phyloP scores from a whole-genome alignment of 306 rosid genomes.

The Canavalia ensiformis region DNA sequence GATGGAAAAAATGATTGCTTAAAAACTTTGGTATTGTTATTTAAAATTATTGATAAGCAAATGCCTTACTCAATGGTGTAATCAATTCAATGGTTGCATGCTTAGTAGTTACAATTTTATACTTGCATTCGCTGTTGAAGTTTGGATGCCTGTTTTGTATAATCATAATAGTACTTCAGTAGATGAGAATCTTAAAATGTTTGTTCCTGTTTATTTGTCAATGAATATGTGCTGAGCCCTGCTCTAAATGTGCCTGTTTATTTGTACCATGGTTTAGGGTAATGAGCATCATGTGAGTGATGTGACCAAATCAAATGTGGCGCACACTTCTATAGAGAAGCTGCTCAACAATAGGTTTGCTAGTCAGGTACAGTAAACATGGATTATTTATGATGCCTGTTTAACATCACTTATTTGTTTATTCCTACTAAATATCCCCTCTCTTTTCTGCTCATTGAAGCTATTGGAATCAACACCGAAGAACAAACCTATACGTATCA shows the following conservation, averaged over 20 bases:
- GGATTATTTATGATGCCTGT: conserved; percentile 10
- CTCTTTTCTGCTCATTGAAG: conserved; percentile 49
- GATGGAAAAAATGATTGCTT: conserved; percentile 44
- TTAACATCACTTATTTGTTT: conserved; percentile 27
- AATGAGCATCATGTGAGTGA: conserved; percentile 42
- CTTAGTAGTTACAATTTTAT: neutral
- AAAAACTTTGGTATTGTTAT: conserved; percentile 58
- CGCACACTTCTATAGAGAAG: conserved; percentile 69
- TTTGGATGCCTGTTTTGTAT: no score
- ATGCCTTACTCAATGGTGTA: conserved; percentile 3
- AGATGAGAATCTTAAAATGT: no score
- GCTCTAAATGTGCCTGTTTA: conserved; percentile 13
- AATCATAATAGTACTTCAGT: no score
- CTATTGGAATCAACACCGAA: conserved; percentile 82
- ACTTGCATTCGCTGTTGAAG: neutral
- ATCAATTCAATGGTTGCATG: neutral
- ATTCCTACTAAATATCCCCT: conserved; percentile 35
- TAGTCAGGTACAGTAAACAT: conserved; percentile 66
- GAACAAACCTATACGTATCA: conserved; percentile 69
- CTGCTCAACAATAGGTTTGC: conserved; percentile 86
- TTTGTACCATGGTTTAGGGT: conserved; percentile 61
- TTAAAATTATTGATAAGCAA: conserved; percentile 28
- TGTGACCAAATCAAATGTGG: conserved; percentile 51
- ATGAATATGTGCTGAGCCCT: conserved; percentile 29
- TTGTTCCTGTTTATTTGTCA: neutral